Conservation (phyloP, 2,329 filamentous ascomycete genomes). For the Plectosphaerella cucumerina region DNA sequence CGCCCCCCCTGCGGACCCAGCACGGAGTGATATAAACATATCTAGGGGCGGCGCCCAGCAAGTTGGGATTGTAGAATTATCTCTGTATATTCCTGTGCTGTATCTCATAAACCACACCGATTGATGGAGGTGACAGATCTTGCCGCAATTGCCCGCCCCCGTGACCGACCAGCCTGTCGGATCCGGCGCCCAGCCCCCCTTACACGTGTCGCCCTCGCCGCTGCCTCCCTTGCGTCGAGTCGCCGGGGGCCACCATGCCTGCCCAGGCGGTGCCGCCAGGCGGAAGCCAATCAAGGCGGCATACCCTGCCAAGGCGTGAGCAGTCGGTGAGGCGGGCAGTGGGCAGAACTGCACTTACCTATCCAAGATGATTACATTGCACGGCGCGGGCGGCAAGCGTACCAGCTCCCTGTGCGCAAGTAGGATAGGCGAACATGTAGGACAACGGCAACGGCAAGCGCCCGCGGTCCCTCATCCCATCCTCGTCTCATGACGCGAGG, state of each 20-base stretch:
- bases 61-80: slow-evolving; percentile 9
- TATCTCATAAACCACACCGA: slow-evolving; percentile 25
- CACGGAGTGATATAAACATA: slow-evolving; percentile 8
- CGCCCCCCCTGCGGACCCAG: neutral
- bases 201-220: neutral
- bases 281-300: neutral
- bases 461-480: neutral
- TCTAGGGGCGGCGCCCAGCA: slow-evolving; percentile 8
- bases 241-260: too few relatives aligned
- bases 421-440: neutral
- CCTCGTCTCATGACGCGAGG: neutral
- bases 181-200: slow-evolving; percentile 4
- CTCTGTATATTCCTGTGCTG: slow-evolving; percentile 28
- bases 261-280: neutral
- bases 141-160: too few relatives aligned
- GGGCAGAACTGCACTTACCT: too few relatives aligned
- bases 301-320: neutral
- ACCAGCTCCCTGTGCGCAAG: too few relatives aligned
- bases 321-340: neutral
- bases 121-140: neutral
- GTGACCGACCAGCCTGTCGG: slow-evolving; percentile 4
- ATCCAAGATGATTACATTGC: too few relatives aligned
- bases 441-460: neutral
- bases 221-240: neutral
- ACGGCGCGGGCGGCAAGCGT: neutral